These are phyloP conservation scores for Saturnispora diversa DNA, from an alignment of 805 yeast species.

Conservation along the genomic window DNA sequence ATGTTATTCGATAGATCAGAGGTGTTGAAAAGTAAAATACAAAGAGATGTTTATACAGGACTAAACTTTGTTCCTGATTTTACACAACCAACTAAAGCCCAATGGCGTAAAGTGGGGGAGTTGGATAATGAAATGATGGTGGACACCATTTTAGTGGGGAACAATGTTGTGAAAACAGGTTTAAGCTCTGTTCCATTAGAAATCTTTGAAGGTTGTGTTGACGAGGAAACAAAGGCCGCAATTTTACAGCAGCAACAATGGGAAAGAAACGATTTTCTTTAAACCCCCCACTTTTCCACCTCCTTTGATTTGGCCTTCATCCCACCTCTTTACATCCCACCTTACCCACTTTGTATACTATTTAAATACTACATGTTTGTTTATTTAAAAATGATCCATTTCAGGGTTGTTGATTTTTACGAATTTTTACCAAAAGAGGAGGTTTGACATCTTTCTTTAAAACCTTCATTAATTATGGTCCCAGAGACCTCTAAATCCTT, in stretches of 20 bases:
- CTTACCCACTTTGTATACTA: too few species aligned
- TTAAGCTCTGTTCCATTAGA: constrained; percentile 49
- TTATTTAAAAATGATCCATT: not conserved
- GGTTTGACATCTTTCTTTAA: too few species aligned
- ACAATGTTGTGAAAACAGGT: constrained; percentile 48
- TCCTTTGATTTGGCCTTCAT: too few species aligned
- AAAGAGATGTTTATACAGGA: constrained; percentile 82
- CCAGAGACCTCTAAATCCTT: constrained; percentile 7
- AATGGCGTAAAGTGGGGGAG: constrained; percentile 25
- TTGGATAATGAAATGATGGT: constrained; percentile 29
- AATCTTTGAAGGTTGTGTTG: constrained; percentile 50
- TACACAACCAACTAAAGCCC: constrained; percentile 60
- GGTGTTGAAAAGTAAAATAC: constrained; percentile 43
- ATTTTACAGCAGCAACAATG: constrained; percentile 52
- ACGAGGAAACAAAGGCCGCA: constrained; percentile 50
- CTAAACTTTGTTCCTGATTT: constrained; percentile 59
- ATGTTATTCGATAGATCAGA: constrained; percentile 51
- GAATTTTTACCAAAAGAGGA: too few species aligned
- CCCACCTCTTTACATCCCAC: too few species aligned
- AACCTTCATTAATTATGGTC: too few species aligned
- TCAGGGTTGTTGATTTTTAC: too few species aligned
- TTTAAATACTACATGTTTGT: too few species aligned
- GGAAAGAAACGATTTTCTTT: too few species aligned
- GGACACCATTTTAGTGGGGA: constrained; percentile 39
- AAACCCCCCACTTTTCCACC: too few species aligned